Conservation (phyloP, 1,284 basidiomycete genomes). For the Melanopsichium pennsylvanicum region DNA sequence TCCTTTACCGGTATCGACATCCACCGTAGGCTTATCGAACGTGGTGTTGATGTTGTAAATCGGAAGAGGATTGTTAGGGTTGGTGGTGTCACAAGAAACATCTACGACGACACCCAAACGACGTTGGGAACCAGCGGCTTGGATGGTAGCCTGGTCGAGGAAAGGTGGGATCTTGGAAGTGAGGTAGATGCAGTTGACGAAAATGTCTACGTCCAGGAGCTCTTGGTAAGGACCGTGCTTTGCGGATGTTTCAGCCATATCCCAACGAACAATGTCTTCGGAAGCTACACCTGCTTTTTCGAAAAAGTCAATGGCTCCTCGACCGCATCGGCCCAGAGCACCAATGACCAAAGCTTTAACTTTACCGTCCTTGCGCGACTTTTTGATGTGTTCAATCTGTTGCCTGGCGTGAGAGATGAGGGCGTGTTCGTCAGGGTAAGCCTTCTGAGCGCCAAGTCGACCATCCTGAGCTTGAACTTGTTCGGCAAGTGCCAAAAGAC, state of each 20-base stretch:
- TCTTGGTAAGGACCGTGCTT: slow-evolving; percentile 97
- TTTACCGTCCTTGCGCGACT: slow-evolving; percentile 72
- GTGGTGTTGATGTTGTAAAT: slow-evolving; percentile 96
- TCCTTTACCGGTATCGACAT: slow-evolving; percentile 69
- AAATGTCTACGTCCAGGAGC: slow-evolving; percentile 95
- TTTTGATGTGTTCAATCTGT: slow-evolving; percentile 70
- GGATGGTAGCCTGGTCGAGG: slow-evolving; percentile 78
- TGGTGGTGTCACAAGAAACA: slow-evolving; percentile 99
- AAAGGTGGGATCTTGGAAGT: slow-evolving; percentile 88
- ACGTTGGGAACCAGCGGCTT: slow-evolving; percentile 75
- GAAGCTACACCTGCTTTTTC: slow-evolving; percentile 81
- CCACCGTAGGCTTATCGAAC: slow-evolving; percentile 90
- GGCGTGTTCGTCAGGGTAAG: slow-evolving; percentile 72
- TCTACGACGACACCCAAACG: slow-evolving; percentile 88
- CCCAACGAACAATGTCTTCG: slow-evolving; percentile 96
- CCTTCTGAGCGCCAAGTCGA: slow-evolving; percentile 75
- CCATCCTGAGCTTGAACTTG: slow-evolving; percentile 46
- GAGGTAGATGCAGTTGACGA: slow-evolving; percentile 99
- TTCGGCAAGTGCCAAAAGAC: slow-evolving; percentile 80
- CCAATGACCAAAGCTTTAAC: slow-evolving; percentile 93
- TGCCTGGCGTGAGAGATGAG: slow-evolving; percentile 68
- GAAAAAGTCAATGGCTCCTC: slow-evolving; percentile 94
- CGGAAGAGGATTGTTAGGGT: slow-evolving; percentile 97
- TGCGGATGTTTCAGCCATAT: slow-evolving; percentile 87
- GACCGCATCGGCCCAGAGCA: slow-evolving; percentile 91